A percentile compares a stretch with the other conserved stretches of the same genome.
Conservation (phyloP, 2,329 filamentous ascomycete genomes). For the Phoma herbarum region DNA sequence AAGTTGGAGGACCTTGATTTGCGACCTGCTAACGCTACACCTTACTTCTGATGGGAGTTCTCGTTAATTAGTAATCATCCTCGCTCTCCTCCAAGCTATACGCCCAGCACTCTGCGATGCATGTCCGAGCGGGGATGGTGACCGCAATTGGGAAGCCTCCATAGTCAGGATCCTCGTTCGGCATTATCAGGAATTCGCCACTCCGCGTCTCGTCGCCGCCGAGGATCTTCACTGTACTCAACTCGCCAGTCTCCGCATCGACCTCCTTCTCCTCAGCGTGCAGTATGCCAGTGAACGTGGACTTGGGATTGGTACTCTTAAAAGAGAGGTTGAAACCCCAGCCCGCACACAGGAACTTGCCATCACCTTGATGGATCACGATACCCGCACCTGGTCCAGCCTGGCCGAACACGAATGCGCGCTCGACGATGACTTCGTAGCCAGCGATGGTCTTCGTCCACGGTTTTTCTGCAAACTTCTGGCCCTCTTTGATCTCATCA, state of each 20-base stretch:
- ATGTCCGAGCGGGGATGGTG: slow-evolving; percentile 62
- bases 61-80: slow-evolving; percentile 27
- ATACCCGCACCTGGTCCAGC: slow-evolving; percentile 55
- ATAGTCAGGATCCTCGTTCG: slow-evolving; percentile 64
- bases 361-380: slow-evolving; percentile 52
- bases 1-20: slow-evolving; percentile 30
- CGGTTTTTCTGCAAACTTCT: slow-evolving; percentile 39
- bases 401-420: slow-evolving; percentile 58
- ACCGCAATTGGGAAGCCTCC: slow-evolving; percentile 65
- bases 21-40: slow-evolving; percentile 11
- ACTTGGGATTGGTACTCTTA: slow-evolving; percentile 37
- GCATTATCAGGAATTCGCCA: slow-evolving; percentile 63
- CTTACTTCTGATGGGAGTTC: neutral
- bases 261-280: slow-evolving; percentile 55
- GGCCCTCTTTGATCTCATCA: slow-evolving; percentile 47
- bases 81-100: slow-evolving; percentile 38
- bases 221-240: slow-evolving; percentile 51
- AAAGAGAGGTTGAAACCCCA: slow-evolving; percentile 56
- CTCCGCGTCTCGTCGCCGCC: slow-evolving; percentile 60
- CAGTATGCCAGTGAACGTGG: slow-evolving; percentile 56
- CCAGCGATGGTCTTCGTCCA: slow-evolving; percentile 48
- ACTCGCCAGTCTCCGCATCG: slow-evolving; percentile 47
- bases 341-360: slow-evolving; percentile 56
- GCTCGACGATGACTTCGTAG: slow-evolving; percentile 53
- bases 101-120: slow-evolving; percentile 33